phyloP scores from a whole-genome alignment of 257 asterid genomes.

The Scutellaria minor region DNA sequence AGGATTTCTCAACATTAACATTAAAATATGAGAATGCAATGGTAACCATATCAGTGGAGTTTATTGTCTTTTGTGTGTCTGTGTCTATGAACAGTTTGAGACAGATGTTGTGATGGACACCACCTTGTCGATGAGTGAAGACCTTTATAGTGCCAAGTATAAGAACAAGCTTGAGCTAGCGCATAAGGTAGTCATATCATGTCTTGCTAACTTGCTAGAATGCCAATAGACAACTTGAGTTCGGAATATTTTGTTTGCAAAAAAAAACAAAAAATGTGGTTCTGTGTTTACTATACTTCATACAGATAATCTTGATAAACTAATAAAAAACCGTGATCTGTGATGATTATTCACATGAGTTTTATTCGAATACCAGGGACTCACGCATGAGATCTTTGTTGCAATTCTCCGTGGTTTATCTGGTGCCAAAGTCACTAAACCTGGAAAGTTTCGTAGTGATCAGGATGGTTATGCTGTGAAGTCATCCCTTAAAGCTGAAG shows the following conservation, averaged over 20 bases:
- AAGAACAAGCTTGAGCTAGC: constrained; percentile 66
- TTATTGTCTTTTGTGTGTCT: neutral
- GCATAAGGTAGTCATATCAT: constrained; percentile 59
- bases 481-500: constrained; percentile 97
- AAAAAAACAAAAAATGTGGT: neutral
- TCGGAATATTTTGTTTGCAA: neutral
- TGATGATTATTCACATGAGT: neutral
- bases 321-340: neutral
- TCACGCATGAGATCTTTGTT: constrained; percentile 69
- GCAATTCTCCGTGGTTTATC: constrained; percentile 82
- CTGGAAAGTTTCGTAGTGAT: constrained; percentile 85
- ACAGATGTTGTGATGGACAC: constrained; percentile 70
- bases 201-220: neutral
- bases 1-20: neutral
- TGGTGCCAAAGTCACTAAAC: constrained; percentile 84
- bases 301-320: neutral
- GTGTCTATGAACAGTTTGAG: constrained; percentile 62
- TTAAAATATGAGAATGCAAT: constrained; percentile 11
- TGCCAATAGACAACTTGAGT: neutral
- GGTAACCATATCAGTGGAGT: neutral
- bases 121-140: constrained; percentile 65
- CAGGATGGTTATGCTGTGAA: constrained; percentile 90
- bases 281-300: neutral
- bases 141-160: constrained; percentile 66
- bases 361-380: constrained; percentile 64